These are phyloP conservation scores for Botrytis fragariae DNA, from an alignment of 2,329 filamentous ascomycete species.

Conservation along the genomic window DNA sequence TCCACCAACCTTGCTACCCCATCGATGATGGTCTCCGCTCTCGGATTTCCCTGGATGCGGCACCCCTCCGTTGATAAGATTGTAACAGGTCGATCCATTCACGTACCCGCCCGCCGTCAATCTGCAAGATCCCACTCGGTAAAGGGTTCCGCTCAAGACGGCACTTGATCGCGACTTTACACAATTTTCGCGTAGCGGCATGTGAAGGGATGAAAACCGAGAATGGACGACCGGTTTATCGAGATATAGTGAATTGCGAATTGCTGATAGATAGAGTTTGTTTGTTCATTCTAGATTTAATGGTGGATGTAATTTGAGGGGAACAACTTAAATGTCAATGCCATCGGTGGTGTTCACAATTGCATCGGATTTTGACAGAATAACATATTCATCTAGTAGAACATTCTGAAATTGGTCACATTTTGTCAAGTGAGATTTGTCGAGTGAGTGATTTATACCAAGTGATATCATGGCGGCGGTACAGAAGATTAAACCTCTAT, in stretches of 20 bases:
- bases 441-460: neutral
- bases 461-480: fast-evolving
- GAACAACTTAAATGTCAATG: neutral
- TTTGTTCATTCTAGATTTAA: neutral
- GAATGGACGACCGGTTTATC: neutral
- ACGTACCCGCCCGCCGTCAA: slow-evolving; percentile 4
- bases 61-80: neutral
- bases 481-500: neutral
- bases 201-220: neutral
- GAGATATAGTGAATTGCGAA: neutral
- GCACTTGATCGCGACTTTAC: neutral
- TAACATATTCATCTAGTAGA: neutral
- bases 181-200: neutral
- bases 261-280: neutral
- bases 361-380: neutral
- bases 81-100: neutral
- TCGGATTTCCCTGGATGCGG: neutral
- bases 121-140: neutral
- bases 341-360: neutral
- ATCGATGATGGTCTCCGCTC: neutral
- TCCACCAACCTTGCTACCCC: neutral
- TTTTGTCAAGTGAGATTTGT: neutral
- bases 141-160: neutral
- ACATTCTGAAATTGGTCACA: fast-evolving
- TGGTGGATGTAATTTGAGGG: neutral